These are phyloP conservation scores for Neurospora discreta DNA, from an alignment of 495 filamentous ascomycete genomes.

Conservation along the genomic window DNA sequence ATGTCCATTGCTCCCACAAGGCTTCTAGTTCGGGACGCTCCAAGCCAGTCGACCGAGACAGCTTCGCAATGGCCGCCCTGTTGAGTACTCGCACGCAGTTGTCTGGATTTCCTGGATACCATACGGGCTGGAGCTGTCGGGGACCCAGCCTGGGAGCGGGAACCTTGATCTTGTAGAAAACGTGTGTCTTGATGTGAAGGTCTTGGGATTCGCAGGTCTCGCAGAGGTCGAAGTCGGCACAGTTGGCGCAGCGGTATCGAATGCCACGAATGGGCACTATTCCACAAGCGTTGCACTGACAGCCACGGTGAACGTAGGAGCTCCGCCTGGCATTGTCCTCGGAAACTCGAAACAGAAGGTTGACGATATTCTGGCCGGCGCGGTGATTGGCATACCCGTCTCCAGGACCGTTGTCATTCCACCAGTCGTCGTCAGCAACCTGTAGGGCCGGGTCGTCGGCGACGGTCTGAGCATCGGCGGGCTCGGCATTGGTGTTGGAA, in stretches of 20 bases:
- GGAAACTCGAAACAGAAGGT: slow-evolving; percentile 65
- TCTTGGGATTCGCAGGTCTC: slow-evolving; percentile 79
- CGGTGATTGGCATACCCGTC: slow-evolving; percentile 33
- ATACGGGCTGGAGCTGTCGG: slow-evolving; percentile 60
- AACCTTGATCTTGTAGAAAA: slow-evolving; percentile 76
- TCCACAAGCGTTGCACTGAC: slow-evolving; percentile 80
- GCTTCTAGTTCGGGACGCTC: slow-evolving; percentile 80
- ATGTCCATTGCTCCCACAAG: slow-evolving; percentile 92
- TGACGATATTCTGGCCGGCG: slow-evolving; percentile 64
- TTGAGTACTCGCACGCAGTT: slow-evolving; percentile 49
- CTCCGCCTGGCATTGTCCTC: slow-evolving; percentile 72
- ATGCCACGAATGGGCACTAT: slow-evolving; percentile 81
- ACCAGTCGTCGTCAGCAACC: slow-evolving; percentile 36
- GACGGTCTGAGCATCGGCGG: slow-evolving; percentile 44
- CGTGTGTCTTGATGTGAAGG: slow-evolving; percentile 79
- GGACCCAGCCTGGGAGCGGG: slow-evolving; percentile 36
- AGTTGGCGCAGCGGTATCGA: slow-evolving; percentile 85
- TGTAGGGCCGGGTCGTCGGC: slow-evolving; percentile 48
- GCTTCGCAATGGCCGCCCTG: slow-evolving; percentile 47
- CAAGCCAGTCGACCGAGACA: slow-evolving; percentile 63
- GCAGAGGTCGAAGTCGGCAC: slow-evolving; percentile 83
- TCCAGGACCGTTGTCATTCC: slow-evolving; percentile 26
- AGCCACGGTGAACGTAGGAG: slow-evolving; percentile 89
- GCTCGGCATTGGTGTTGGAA: slow-evolving; percentile 39
- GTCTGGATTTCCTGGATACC: slow-evolving; percentile 83